Evolutionary conservation across 257 asterid species (phyloP), one percentile per base, ranked within the genome.

Genomic region (Primulina tabacum): DNA sequence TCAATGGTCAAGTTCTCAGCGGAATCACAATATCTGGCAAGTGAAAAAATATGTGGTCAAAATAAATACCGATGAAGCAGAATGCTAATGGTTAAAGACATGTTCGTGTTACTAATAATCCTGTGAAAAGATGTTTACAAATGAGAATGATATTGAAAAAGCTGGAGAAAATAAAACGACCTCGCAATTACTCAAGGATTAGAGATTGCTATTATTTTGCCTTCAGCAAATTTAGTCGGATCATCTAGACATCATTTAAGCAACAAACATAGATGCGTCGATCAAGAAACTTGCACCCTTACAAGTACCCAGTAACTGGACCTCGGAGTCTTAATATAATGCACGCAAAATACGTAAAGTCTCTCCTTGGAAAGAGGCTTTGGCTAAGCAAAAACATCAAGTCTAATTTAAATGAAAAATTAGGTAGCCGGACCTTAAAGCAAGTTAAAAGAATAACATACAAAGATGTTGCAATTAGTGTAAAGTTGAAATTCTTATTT

Each of bases 1-100:
- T 92, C 98, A 58, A 92, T 71, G 33, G 98, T 92, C 77, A 92
- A 85, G 86, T 80, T 85, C 74, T 89, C 98, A 20, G 38, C 34
- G 12, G 92, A 77, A 70, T 86, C 88, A 78, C 98, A 92, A 75
- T 92, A 92, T 71, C 98, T 92, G 86, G 58, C 59, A 73, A 62
- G 30, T 28, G 8, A 3, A 32, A 53, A 20, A 65, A 73, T 28
- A 70, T 17, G 12, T 5, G 57, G 57, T 50, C 20, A 50, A 43
- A 16, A 50, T 20, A 50, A 43, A 6, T 14, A 16, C 57, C 16
- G 57, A 9, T 9, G 47, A 9, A 38, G 14, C 14, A 9, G 47
- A 8, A 38, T 2, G 14, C 3, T 38, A 50, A 17, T 17, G 57
- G 16, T 50, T 50, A 50, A 50, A 50, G 8, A 6, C 21, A 5